These are phyloP conservation scores for Leucogyrophana mollusca DNA, from an alignment of 768 basidiomycete genomes.

Conservation along the genomic window DNA sequence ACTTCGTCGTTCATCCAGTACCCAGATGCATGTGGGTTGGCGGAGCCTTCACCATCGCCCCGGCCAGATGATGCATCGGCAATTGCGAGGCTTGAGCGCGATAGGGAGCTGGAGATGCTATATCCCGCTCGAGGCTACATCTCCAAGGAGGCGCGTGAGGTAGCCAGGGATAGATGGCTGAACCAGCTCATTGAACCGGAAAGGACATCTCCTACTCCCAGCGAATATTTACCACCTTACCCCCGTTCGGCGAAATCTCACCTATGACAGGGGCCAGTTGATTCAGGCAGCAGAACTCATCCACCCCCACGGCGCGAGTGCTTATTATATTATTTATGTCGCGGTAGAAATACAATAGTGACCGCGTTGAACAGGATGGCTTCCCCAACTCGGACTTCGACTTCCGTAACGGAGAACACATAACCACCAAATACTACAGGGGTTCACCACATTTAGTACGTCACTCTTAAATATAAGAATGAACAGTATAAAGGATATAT, in stretches of 20 bases:
- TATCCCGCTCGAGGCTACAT: neutral
- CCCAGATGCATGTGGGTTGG: neutral
- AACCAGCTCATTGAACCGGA: neutral
- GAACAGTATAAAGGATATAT: neutral
- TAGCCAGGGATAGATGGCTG: neutral
- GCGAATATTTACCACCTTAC: conserved; percentile 5
- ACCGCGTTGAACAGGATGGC: neutral
- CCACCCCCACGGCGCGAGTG: too few species aligned
- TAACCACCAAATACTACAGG: too few species aligned
- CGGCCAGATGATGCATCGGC: neutral
- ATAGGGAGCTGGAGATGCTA: neutral
- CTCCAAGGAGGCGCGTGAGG: neutral
- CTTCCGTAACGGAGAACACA: too few species aligned
- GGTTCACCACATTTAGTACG: too few species aligned
- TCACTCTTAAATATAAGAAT: neutral
- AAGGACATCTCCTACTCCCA: neutral
- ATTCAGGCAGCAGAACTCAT: too few species aligned
- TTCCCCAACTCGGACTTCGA: neutral
- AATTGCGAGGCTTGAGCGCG: neutral
- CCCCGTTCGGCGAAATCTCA: neutral
- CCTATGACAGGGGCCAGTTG: too few species aligned
- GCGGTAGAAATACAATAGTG: too few species aligned
- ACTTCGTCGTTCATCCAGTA: conserved; percentile 6
- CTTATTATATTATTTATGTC: too few species aligned
- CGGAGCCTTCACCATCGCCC: neutral